Evolutionary conservation across 78 protist genomes (phyloP).

Genomic region (Parvularia atlantis): DNA sequence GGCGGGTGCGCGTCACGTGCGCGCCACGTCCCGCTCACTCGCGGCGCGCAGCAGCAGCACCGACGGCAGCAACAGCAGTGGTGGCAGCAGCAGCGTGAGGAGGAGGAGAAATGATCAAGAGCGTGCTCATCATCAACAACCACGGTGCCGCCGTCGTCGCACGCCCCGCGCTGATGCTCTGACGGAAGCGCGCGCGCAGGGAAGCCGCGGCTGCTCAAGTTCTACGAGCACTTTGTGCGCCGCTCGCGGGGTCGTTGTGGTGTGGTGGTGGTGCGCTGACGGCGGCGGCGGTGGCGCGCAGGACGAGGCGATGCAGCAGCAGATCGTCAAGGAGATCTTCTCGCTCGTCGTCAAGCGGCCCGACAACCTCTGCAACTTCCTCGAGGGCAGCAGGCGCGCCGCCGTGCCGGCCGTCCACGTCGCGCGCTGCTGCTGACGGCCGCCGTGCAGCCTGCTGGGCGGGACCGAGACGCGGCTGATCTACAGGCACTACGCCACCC

Average conservation of each 20-base stretch:
- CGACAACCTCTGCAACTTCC: constrained; percentile 79
- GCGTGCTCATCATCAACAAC: constrained; percentile 72
- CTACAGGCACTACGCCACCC: constrained; percentile 90
- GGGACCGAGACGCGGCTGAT: constrained; percentile 69
- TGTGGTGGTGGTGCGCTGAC: not conserved
- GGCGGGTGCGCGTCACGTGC: no score
- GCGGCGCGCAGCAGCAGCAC: no score
- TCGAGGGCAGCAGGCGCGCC: constrained; percentile 36
- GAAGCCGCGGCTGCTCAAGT: constrained; percentile 79
- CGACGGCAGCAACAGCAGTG: no score
- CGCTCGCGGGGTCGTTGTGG: not conserved
- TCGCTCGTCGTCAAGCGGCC: constrained; percentile 61
- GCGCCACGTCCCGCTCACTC: no score
- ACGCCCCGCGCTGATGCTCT: no score
- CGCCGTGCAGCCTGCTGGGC: not conserved
- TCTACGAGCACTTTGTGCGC: constrained; percentile 45
- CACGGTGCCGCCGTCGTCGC: constrained; percentile 28
- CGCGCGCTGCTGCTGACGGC: no score
- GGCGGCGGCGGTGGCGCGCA: not conserved
- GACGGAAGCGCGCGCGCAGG: no score
- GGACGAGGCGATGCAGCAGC: constrained; percentile 64
- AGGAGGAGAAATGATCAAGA: constrained; percentile 62
- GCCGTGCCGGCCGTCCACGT: not conserved
- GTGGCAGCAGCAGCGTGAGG: not conserved
- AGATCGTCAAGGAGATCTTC: constrained; percentile 54